phyloP scores from a whole-genome alignment of 352 stramenopile species.

The Pythium apleroticum region DNA sequence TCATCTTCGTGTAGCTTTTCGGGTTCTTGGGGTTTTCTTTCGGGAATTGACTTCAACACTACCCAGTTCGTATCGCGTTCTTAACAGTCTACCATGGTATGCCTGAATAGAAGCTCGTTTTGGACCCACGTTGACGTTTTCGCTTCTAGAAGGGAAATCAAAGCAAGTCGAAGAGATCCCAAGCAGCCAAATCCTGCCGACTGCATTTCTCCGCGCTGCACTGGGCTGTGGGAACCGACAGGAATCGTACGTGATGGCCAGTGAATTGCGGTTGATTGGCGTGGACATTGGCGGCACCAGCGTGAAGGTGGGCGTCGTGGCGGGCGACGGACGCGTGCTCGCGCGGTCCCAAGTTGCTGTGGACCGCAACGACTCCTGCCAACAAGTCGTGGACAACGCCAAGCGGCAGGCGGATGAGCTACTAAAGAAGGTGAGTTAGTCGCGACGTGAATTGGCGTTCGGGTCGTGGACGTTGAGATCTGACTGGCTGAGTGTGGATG shows the following conservation, averaged over 20 bases:
- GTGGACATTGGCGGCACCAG: slow-evolving; percentile 76
- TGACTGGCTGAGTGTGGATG: not conserved
- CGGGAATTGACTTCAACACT: slow-evolving; percentile 26
- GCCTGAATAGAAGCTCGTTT: not conserved
- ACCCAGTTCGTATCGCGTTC: slow-evolving; percentile 12
- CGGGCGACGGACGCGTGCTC: slow-evolving; percentile 43
- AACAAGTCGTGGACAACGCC: slow-evolving; percentile 55
- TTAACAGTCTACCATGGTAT: slow-evolving; percentile 8
- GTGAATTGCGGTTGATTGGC: slow-evolving; percentile 49
- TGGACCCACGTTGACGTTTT: not conserved
- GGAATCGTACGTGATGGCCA: not conserved
- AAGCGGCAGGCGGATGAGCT: slow-evolving; percentile 39
- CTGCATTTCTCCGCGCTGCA: too few species aligned
- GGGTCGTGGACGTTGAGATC: too few species aligned
- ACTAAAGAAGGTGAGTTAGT: slow-evolving; percentile 38
- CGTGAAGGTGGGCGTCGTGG: slow-evolving; percentile 75
- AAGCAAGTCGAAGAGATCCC: not conserved
- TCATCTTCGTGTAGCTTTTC: slow-evolving; percentile 8
- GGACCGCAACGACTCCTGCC: slow-evolving; percentile 37
- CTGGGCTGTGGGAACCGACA: not conserved
- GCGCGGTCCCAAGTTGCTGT: slow-evolving; percentile 49
- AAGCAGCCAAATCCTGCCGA: too few species aligned
- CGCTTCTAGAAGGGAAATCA: not conserved
- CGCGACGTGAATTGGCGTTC: too few species aligned
- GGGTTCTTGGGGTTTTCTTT: slow-evolving; percentile 2